Evolutionary conservation across 345 rosid genomes (phyloP).

Genomic region (Punica granatum): DNA sequence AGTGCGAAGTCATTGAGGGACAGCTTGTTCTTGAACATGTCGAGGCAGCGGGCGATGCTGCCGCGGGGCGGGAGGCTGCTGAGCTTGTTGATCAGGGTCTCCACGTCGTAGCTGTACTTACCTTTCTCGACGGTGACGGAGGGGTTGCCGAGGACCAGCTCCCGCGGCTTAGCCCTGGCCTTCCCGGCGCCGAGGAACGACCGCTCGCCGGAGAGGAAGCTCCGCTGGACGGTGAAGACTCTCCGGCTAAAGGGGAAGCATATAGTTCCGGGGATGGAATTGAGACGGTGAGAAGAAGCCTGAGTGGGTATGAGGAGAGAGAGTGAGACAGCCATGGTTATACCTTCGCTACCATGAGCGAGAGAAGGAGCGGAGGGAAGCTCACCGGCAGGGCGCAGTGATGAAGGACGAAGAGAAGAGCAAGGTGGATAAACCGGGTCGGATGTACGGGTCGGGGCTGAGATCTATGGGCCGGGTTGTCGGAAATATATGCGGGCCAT

Average conservation of each 20-base stretch:
- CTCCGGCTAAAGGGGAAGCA: conserved; percentile 15
- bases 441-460: not conserved
- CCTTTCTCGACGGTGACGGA: conserved; percentile 79
- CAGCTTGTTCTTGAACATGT: conserved; percentile 81
- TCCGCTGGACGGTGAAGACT: conserved; percentile 9
- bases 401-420: not conserved
- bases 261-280: conserved; percentile 13
- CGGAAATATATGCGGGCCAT: not conserved
- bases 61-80: conserved; percentile 98
- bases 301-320: conserved; percentile 27
- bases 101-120: conserved; percentile 91
- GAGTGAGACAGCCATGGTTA: conserved; percentile 28
- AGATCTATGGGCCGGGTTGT: not conserved
- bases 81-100: conserved; percentile 91
- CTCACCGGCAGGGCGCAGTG: not conserved
- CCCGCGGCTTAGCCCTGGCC: conserved; percentile 49
- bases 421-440: conserved; percentile 7
- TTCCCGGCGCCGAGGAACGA: conserved; percentile 15
- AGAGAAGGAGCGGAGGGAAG: not conserved
- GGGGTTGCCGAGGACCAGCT: conserved; percentile 66
- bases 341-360: conserved; percentile 21
- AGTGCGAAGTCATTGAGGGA: conserved; percentile 81
- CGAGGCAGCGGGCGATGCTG: conserved; percentile 84
- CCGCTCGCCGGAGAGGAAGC: conserved; percentile 21
- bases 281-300: conserved; percentile 17